Base-by-base conservation (phyloP, 1,284 basidiomycete genomes). In the Irpex rosettiformis region DNA sequence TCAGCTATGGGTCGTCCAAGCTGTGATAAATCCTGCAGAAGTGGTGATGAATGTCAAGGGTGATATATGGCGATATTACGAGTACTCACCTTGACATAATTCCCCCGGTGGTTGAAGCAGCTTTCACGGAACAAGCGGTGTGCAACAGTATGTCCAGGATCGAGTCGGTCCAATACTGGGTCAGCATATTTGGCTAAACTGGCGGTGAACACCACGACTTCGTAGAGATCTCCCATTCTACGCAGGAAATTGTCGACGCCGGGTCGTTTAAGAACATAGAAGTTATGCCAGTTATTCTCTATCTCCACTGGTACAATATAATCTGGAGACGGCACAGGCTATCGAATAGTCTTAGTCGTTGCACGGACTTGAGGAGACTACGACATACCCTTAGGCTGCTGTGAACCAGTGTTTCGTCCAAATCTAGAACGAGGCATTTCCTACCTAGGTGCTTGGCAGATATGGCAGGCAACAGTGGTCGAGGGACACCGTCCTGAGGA, bases 271-370 rank as follows among this genome's bases (percentile, higher is more conserved):
- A 99, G 94, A 45, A 99, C 97, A 75, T 99, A 98, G 61, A 99
- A 94, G 69, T 98, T 98, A 74, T 99, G 96, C 80, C 91, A 93
- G 67, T 96, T 89, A 63, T 93, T 95, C 71, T 99, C 97, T 64
- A 99, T 99, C 75, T 99, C 97, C 52, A 99, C 96, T 1, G 97
- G 97, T 0, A 99, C 96, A 62, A 99, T 93, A 73, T 96, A 99
- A 76, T 99, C 97, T 37, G 96, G 94, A 66, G 94, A 89, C 63
- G 91, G 93, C 69, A 98, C 93, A 65, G 95, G 92, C 94, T 96
- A 70, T 10, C 65, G 18, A 42, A 52, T 56, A 18, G 56, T 55
- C 55, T 63, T 58, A 63, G 61, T 25, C 21, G 57, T 53, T 55
- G 56, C 16, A 27, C 57, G 52, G 27, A 52, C 48, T 58, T 22